Evolutionary conservation across 768 basidiomycete genomes (phyloP).

Genomic region (Mycena venus): DNA sequence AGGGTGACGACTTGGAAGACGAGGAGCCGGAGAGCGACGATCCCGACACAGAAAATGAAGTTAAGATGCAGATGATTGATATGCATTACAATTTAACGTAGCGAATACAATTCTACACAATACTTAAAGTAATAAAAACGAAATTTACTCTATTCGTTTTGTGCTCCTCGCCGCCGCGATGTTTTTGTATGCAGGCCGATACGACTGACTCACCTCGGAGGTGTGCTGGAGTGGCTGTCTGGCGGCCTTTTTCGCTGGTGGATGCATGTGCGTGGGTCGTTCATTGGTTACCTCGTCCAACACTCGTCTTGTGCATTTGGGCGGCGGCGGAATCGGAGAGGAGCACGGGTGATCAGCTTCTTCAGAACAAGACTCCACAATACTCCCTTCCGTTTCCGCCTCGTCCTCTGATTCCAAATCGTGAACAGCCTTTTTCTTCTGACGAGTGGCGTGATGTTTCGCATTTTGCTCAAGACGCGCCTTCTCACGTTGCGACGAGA

Average conservation of each 20-base stretch:
- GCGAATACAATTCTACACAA: too few species aligned
- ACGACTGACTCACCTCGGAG: background rate
- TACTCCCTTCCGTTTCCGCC: background rate
- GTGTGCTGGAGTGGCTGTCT: background rate
- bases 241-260: background rate
- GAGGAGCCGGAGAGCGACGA: too few species aligned
- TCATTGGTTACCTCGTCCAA: background rate
- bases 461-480: background rate
- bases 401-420: background rate
- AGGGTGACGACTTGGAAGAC: too few species aligned
- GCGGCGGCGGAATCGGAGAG: slow-evolving; percentile 6
- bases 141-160: too few species aligned
- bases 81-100: too few species aligned
- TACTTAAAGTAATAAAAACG: too few species aligned
- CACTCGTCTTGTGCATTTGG: background rate
- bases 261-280: background rate
- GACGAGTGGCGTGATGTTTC: background rate
- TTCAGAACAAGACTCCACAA: background rate
- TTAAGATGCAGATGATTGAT: too few species aligned
- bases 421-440: background rate
- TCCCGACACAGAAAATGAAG: too few species aligned
- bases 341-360: too few species aligned
- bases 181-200: too few species aligned
- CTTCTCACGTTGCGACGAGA: background rate
- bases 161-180: background rate